Evolutionary conservation across 768 basidiomycete species (phyloP), one percentile per base, ranked within the genome.

Genomic region (Gymnopilus dilepis): DNA sequence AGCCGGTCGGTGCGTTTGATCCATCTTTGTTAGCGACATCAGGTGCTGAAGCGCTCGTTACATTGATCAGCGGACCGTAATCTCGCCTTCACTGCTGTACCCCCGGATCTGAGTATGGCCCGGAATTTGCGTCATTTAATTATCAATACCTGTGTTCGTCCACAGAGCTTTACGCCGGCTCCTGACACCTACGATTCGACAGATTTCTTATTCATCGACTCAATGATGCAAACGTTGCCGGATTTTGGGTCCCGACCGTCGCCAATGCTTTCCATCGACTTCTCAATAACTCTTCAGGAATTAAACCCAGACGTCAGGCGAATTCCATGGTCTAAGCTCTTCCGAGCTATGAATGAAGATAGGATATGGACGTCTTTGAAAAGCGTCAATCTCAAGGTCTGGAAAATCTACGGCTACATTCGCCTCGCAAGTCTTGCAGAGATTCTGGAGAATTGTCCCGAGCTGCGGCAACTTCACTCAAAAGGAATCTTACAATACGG

Each of bases 381-480:
- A 9, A 6, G 3, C 15, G 19, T 50, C 47, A 50, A 50, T 9
- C 28, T 50, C 11, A 50, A 8, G 13, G 47, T 50, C 28, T 50
- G 47, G 47, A 50, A 50, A 28, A 30, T 50, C 13, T 28, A 50
- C 28, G 47, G 47, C 28, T 50, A 50, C 17, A 50, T 50, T 31
- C 30, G 47, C 30, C 47, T 30, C 28, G 47, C 47, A 6, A 28
- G 47, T 15, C 47, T 50, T 4, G 3, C 47, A 0, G 47, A 50
- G 17, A 50, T 50, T n/a, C 47, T 31, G 8, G 47, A 19, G 9
- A 28, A 17, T n/a, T 50, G 47, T 28, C 30, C 47, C 1, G 47
- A 50, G 11, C 31, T 50, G 26, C 4, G 17, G 30, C 28, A 31
- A 28, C 19, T 50, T 2, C 6, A 50, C 3, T 17, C n/a, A 6